A percentile compares a stretch with the other conserved stretches of the same genome.
Conservation (phyloP, 805 yeast species). For the Wickerhamiella hasegawae region DNA sequence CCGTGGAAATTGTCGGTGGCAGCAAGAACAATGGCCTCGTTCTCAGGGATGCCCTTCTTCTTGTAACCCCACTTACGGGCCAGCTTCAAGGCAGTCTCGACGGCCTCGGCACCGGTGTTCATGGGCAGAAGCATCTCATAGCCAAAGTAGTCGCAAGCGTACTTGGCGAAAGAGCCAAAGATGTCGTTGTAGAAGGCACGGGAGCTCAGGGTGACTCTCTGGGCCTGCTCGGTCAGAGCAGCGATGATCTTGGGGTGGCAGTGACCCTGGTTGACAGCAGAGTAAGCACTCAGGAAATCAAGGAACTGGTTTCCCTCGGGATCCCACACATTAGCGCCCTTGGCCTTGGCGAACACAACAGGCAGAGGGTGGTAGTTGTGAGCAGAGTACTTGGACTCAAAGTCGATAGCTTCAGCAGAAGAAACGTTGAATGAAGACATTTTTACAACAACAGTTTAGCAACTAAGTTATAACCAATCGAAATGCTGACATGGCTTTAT, state of each 20-base stretch:
- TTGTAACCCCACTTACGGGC: slow-evolving; percentile 97
- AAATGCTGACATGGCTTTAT: background rate
- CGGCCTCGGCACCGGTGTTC: slow-evolving; percentile 99
- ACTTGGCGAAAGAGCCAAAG: slow-evolving; percentile 77
- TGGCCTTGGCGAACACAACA: slow-evolving; percentile 74
- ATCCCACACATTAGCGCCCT: slow-evolving; percentile 94
- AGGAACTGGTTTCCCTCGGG: slow-evolving; percentile 91
- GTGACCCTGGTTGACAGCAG: slow-evolving; percentile 97
- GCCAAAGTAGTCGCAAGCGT: slow-evolving; percentile 70
- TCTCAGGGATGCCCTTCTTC: slow-evolving; percentile 65
- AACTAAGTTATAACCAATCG: background rate
- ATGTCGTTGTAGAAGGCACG: slow-evolving; percentile 86
- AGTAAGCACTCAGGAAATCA: slow-evolving; percentile 86
- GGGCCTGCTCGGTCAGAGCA: slow-evolving; percentile 80
- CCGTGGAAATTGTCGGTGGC: slow-evolving; percentile 93
- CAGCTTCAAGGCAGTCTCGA: slow-evolving; percentile 81
- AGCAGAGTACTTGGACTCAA: slow-evolving; percentile 74
- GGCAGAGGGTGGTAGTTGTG: slow-evolving; percentile 96
- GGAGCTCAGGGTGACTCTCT: slow-evolving; percentile 67
- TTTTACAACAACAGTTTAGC: background rate
- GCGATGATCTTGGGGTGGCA: slow-evolving; percentile 84
- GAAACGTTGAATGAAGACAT: slow-evolving; percentile 25
- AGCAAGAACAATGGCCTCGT: slow-evolving; percentile 74
- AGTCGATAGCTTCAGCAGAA: slow-evolving; percentile 45
- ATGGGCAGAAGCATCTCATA: slow-evolving; percentile 91